Evolutionary conservation across 164 flowering plant genomes (phyloP).

Genomic region (Stephania cephalantha): DNA sequence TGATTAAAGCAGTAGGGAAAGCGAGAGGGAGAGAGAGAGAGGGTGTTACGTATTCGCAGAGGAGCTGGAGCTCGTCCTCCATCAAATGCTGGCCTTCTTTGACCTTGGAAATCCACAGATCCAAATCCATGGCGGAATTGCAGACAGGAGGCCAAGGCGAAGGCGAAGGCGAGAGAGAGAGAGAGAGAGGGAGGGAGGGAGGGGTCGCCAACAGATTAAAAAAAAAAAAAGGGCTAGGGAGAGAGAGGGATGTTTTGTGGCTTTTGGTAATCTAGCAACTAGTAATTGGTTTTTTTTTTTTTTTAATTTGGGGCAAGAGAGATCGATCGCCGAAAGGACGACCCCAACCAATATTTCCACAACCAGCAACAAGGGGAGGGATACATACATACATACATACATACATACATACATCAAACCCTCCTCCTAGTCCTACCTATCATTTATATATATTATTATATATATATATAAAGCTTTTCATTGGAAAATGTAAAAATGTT

Average conservation of each 20-base stretch:
- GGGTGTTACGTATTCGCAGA: slow-evolving; percentile 47
- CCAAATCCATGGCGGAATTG: slow-evolving; percentile 44
- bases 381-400: too few relatives aligned
- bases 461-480: too few relatives aligned
- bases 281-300: too few relatives aligned
- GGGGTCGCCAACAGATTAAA: background rate
- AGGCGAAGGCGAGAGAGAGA: background rate
- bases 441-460: too few relatives aligned
- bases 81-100: slow-evolving; percentile 51
- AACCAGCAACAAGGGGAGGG: too few relatives aligned
- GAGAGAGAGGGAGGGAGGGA: background rate
- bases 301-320: too few relatives aligned
- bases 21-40: background rate
- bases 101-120: slow-evolving; percentile 54
- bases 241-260: background rate
- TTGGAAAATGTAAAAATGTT: too few relatives aligned
- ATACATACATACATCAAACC: too few relatives aligned
- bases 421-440: too few relatives aligned
- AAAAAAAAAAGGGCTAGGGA: background rate
- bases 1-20: background rate
- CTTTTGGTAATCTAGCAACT: too few relatives aligned
- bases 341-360: too few relatives aligned
- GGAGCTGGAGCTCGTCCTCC: slow-evolving; percentile 59
- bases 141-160: background rate
- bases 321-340: too few relatives aligned